Percentiles rank a stretch among this genome's conserved stretches.
These are phyloP conservation scores for Cladobotryum protrusum DNA, from an alignment of 2,329 filamentous ascomycete species.

Conservation along the genomic window DNA sequence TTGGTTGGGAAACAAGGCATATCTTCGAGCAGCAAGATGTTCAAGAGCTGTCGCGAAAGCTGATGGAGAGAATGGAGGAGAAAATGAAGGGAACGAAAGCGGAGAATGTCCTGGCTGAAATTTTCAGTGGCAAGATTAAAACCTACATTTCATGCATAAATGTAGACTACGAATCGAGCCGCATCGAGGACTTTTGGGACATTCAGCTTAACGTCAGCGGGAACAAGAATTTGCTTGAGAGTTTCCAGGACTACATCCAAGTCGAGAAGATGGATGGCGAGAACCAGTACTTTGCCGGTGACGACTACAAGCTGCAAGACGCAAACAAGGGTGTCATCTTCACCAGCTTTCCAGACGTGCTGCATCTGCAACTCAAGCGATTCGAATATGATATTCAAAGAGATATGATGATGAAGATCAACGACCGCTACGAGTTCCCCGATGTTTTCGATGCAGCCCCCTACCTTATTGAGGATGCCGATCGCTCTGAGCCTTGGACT, in stretches of 20 bases:
- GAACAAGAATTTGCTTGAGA: slow-evolving; percentile 87
- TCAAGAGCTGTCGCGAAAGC: slow-evolving; percentile 88
- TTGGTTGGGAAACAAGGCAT: slow-evolving; percentile 95
- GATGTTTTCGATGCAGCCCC: slow-evolving; percentile 78
- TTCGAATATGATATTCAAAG: slow-evolving; percentile 97
- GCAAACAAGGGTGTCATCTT: slow-evolving; percentile 98
- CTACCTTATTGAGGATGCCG: slow-evolving; percentile 79
- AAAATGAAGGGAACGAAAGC: slow-evolving; percentile 96
- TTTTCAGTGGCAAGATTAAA: slow-evolving; percentile 97
- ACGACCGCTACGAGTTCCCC: slow-evolving; percentile 85
- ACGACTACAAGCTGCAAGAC: slow-evolving; percentile 87
- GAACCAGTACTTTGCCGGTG: slow-evolving; percentile 93
- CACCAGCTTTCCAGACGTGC: slow-evolving; percentile 84
- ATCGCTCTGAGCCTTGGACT: slow-evolving; percentile 80
- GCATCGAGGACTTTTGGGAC: slow-evolving; percentile 97
- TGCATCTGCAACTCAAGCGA: slow-evolving; percentile 92
- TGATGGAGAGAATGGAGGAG: slow-evolving; percentile 96
- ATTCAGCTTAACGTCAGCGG: slow-evolving; percentile 94
- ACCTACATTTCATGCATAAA: slow-evolving; percentile 99
- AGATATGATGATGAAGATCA: slow-evolving; percentile 98
- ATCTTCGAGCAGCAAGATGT: slow-evolving; percentile 99
- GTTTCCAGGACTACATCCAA: slow-evolving; percentile 92
- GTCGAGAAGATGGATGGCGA: slow-evolving; percentile 96
- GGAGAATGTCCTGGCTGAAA: slow-evolving; percentile 78
- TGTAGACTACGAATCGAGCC: slow-evolving; percentile 92